phyloP scores from a whole-genome alignment of 1,139 yeast genomes.

The Hemisphaericaspora subhashii region DNA sequence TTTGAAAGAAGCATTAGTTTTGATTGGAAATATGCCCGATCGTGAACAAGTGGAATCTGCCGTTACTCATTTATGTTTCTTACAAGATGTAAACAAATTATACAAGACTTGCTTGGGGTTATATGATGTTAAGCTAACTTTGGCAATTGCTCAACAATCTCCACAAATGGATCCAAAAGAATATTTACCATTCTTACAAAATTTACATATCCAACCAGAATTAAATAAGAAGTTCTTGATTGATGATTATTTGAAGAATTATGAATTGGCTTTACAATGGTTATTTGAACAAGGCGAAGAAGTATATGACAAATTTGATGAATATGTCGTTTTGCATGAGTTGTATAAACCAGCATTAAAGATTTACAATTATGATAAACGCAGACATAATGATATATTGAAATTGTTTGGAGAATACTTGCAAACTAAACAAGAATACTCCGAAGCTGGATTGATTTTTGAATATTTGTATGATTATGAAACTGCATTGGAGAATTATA shows the following conservation, averaged over 20 bases:
- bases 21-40: conserved; percentile 52
- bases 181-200: conserved; percentile 87
- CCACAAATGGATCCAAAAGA: conserved; percentile 94
- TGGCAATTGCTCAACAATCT: conserved; percentile 89
- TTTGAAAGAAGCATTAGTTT: conserved; percentile 65
- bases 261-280: conserved; percentile 67
- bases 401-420: conserved; percentile 63
- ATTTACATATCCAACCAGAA: conserved; percentile 65
- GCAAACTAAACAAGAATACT: conserved; percentile 52
- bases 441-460: conserved; percentile 75
- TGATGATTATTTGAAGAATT: conserved; percentile 73
- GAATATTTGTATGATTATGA: conserved; percentile 62
- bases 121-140: conserved; percentile 78
- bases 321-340: conserved; percentile 71
- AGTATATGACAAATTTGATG: conserved; percentile 60
- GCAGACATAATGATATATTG: conserved; percentile 56
- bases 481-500: conserved; percentile 69
- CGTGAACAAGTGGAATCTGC: conserved; percentile 58
- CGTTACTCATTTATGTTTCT: conserved; percentile 82
- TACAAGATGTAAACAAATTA: conserved; percentile 83
- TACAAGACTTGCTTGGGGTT: conserved; percentile 80
- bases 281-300: conserved; percentile 52
- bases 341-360: conserved; percentile 70
- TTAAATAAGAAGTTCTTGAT: conserved; percentile 72
- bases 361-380: conserved; percentile 58